Percentiles rank a stretch among this genome's conserved stretches.
phyloP scores from a whole-genome alignment of 192 early-diverging fungal species.

The Coemansia sp. region DNA sequence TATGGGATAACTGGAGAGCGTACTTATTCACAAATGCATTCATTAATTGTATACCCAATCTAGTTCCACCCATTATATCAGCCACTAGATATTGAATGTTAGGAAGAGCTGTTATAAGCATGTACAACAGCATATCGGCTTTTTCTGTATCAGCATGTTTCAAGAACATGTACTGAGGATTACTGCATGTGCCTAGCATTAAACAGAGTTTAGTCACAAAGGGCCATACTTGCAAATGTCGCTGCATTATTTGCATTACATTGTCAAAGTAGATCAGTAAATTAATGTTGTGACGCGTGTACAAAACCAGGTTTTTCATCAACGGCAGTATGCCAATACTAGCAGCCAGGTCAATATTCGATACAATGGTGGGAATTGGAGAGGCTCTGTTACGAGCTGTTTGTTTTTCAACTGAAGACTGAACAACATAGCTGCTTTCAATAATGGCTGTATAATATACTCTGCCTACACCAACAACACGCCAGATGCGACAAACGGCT shows the following conservation, averaged over 20 bases:
- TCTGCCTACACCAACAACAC: not conserved
- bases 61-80: no score
- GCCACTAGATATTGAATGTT: no score
- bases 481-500: not conserved
- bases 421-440: not conserved
- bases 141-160: no score
- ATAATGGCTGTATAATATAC: not conserved
- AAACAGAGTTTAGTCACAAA: not conserved
- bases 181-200: not conserved
- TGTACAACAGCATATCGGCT: no score
- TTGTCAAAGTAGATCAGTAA: not conserved
- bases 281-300: not conserved
- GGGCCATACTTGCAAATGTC: not conserved
- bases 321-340: not conserved
- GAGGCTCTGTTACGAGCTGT: not conserved
- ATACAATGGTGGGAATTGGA: not conserved
- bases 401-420: not conserved
- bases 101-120: no score
- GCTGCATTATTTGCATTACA: not conserved
- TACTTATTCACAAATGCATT: no score
- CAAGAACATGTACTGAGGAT: not conserved
- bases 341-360: not conserved
- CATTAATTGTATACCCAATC: no score
- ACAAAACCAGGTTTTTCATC: not conserved
- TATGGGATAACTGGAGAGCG: no score